Conservation (phyloP, 768 basidiomycete genomes). For the Cubamyces lactineus region DNA sequence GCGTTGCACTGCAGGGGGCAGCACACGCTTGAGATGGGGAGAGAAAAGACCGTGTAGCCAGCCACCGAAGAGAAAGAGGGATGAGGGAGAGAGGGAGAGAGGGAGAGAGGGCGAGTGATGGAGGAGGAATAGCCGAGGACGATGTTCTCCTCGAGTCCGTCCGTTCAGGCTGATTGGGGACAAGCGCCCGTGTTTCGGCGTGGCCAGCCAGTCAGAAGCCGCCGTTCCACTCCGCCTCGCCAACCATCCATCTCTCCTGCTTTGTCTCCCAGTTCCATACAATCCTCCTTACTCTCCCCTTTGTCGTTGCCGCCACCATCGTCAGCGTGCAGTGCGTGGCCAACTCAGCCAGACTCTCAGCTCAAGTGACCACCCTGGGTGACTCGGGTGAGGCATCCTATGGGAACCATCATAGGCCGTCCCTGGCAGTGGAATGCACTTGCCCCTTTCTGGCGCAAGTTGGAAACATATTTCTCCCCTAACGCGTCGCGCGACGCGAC, state of each 20-base stretch:
- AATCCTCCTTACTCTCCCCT: neutral
- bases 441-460: conserved; percentile 7
- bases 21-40: neutral
- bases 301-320: neutral
- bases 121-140: conserved; percentile 11
- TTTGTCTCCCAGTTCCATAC: neutral
- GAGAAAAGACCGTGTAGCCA: conserved; percentile 19
- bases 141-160: neutral
- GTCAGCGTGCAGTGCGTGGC: too few species aligned
- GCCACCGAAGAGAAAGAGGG: conserved; percentile 4
- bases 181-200: conserved; percentile 12
- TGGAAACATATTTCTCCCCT: conserved; percentile 15
- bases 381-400: neutral
- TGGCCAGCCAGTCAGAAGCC: neutral
- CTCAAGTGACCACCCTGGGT: conserved; percentile 8
- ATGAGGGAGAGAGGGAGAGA: neutral
- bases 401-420: conserved; percentile 14
- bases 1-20: neutral
- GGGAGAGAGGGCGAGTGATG: conserved; percentile 14
- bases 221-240: neutral
- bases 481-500: neutral
- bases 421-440: neutral
- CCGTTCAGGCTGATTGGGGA: neutral
- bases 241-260: neutral
- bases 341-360: neutral